Base-by-base conservation (phyloP, 352 stramenopile genomes). In the Globisporangium spiculum region DNA sequence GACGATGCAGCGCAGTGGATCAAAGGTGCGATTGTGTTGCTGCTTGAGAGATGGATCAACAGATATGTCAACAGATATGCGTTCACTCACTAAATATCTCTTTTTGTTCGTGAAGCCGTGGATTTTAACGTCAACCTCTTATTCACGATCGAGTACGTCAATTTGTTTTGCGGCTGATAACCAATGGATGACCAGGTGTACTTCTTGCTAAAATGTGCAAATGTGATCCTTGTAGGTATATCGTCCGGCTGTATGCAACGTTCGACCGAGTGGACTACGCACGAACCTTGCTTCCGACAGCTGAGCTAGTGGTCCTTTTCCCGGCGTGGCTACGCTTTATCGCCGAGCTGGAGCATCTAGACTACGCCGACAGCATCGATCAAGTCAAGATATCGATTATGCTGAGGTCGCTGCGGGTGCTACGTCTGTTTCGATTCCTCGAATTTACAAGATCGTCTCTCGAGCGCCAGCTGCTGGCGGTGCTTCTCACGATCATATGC, bases 381-480 rank as follows among this genome's bases (percentile, higher is more conserved):
- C 36, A 60, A 24, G 68, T 71, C 1, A 62, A 78, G 26, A 50
- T 67, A 0, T 75, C 79, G n/a, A 63, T 75, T 38, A 75, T 88
- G 14, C 62, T 94, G 26, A 77, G 81, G 6, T 77, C 86, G 12
- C 58, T 92, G 27, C 83, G 86, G 0, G 89, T 94, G 52, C 65
- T 92, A 30, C 86, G 86, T 1, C 78, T 88, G 7, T 92, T 90
- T 46, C 86, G 86, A 8, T 78, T 94, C 24, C 73, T 94, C 4
- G 76, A 90, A 26, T 94, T 93, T 57, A 88, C 86, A 9, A 83
- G 72, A 14, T 92, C 86, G 8, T 92, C 86, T 0, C 70, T 94
- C 2, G 81, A 94, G 65, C 81, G 84, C 6, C 84, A 94, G 66
- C 76, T 89, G 16, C 66, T 80, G 46, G 81, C 86, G 2, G 80